A percentile compares a stretch with the other conserved stretches of the same genome.
phyloP scores from a whole-genome alignment of 106 monocot species.

The Dendrobium catenatum region DNA sequence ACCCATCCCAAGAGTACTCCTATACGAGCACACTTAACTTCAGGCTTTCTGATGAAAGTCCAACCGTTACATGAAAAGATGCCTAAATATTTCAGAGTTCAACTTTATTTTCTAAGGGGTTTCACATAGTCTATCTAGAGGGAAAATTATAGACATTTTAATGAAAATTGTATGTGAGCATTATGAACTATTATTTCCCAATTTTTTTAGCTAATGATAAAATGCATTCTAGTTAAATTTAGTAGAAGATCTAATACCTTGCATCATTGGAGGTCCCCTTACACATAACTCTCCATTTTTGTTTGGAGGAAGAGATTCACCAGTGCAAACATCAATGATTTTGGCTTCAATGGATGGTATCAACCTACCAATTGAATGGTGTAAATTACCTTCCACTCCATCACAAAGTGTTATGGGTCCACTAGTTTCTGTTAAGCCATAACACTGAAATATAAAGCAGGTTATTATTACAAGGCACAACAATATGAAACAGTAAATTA shows the following conservation, averaged over 20 bases:
- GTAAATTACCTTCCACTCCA: conserved; percentile 31
- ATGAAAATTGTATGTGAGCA: no score
- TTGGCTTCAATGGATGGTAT: conserved; percentile 48
- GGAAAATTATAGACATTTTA: no score
- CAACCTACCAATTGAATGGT: conserved; percentile 59
- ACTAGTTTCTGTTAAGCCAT: conserved; percentile 65
- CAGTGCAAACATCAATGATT: conserved; percentile 35
- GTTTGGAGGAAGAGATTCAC: conserved; percentile 39
- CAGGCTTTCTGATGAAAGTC: no score
- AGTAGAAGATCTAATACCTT: conserved; percentile 27
- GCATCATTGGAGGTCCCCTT: conserved; percentile 48
- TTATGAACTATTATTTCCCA: no score
- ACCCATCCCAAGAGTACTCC: no score
- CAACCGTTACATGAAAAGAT: no score
- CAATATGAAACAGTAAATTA: background rate
- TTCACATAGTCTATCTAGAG: no score
- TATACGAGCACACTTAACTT: no score
- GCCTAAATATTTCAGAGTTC: no score
- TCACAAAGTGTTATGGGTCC: conserved; percentile 59
- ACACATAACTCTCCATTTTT: conserved; percentile 43
- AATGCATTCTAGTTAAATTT: background rate
- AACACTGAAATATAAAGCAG: conserved; percentile 42
- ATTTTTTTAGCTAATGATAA: background rate
- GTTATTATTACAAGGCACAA: background rate
- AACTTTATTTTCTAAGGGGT: no score